Percentiles rank a stretch among this genome's conserved stretches.
phyloP scores from a whole-genome alignment of 2,329 filamentous ascomycete species.

The Neurospora sp. region DNA sequence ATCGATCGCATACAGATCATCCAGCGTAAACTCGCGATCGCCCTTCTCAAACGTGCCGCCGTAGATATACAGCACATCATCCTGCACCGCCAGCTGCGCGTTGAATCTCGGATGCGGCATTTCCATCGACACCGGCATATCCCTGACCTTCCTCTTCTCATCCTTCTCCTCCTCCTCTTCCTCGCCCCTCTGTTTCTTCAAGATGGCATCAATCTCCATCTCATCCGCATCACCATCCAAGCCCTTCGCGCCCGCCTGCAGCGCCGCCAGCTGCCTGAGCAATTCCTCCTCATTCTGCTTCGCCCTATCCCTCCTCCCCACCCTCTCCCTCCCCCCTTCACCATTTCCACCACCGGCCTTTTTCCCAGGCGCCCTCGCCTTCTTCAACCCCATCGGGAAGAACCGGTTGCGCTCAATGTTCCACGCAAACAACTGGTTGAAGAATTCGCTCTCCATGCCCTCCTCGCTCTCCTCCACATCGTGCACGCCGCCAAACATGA shows the following conservation, averaged over 20 bases:
- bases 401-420: conserved; percentile 93
- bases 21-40: conserved; percentile 90
- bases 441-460: conserved; percentile 95
- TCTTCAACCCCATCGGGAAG: conserved; percentile 72
- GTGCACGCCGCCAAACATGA: conserved; percentile 89
- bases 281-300: conserved; percentile 91
- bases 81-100: conserved; percentile 79
- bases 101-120: conserved; percentile 90
- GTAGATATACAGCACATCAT: conserved; percentile 87
- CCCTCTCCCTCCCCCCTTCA: conserved; percentile 34
- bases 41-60: conserved; percentile 93
- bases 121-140: conserved; percentile 63
- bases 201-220: conserved; percentile 28
- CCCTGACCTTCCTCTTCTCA: conserved; percentile 47
- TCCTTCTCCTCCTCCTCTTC: conserved; percentile 41
- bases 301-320: conserved; percentile 57
- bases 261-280: conserved; percentile 71
- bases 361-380: conserved; percentile 53
- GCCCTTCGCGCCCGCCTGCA: conserved; percentile 63
- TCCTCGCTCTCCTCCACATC: conserved; percentile 88
- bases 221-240: conserved; percentile 30
- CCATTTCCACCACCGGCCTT: conserved; percentile 43
- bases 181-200: conserved; percentile 29
- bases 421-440: conserved; percentile 85
- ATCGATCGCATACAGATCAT: conserved; percentile 88